Base-by-base conservation (phyloP, 352 stramenopile species). In the Pythium rhizo-oryzae region DNA sequence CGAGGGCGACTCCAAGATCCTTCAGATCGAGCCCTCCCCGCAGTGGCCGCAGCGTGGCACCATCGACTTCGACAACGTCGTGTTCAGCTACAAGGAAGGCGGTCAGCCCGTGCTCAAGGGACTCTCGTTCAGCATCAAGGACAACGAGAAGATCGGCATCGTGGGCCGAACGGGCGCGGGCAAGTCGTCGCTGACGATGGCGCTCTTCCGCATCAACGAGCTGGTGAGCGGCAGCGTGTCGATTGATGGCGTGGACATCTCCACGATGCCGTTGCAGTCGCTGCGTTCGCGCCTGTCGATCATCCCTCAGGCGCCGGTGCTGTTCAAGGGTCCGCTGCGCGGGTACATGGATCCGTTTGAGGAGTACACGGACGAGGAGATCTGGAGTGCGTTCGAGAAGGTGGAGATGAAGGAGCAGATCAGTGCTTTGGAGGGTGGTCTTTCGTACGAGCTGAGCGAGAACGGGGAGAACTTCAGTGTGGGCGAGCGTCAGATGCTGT, bases 191-290 rank as follows among this genome's bases (percentile, higher is more conserved):
- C n/a, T n/a, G n/a, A 89, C 89, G 8, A 83, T 93, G 58, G 92
- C 93, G 25, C 77, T 99, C n/a, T 97, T 99, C 70, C 88, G 97
- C 21, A 78, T 99, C 28, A 87, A 97, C 24, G 93, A 98, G 63
- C 66, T 98, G 82, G 97, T 15, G 90, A 89, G 13, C 70, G 79
- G 79, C 19, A 46, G 60, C 18, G 76, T 87, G 5, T 4, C 46
- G 41, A 69, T 89, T 8, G 78, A 84, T 41, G 80, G 71, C 9
- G 55, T 77, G 7, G 77, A 89, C 39, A 84, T 79, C n/a, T 47
- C 70, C 7, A 76, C 57, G 3, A 4, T 85, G 1, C 57, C 62
- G 2, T 51, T 89, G 7, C 57, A 64, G n/a, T n/a, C n/a, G n/a
- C n/a, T n/a, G n/a, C n/a, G n/a, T n/a, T n/a, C n/a, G n/a, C n/a